Conservation (phyloP, 441 rosid genomes). For the Gossypium schwendimanii region DNA sequence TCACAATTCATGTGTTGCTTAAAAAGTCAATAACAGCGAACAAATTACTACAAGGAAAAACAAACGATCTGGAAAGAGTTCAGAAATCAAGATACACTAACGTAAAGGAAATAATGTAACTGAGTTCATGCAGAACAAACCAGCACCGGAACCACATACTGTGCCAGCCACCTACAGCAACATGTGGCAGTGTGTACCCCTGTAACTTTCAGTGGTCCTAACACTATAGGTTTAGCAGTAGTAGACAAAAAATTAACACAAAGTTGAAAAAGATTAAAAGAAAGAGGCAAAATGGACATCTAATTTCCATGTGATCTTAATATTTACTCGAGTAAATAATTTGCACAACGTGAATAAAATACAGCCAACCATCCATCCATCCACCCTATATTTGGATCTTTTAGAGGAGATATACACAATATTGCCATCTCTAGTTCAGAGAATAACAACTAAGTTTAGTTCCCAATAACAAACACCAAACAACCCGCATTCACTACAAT, state of each 20-base stretch:
- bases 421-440: not conserved
- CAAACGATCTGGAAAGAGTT: not conserved
- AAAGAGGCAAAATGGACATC: not conserved
- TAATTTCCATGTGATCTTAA: not conserved
- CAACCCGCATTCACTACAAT: conserved; percentile 8
- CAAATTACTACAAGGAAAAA: not conserved
- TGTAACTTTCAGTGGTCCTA: not conserved
- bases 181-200: not conserved
- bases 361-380: not conserved
- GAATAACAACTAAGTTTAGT: not conserved
- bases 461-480: not conserved
- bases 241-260: not conserved
- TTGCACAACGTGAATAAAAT: conserved; percentile 8
- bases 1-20: not conserved
- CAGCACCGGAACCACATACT: not conserved
- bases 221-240: not conserved
- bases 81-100: not conserved
- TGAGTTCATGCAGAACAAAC: not conserved
- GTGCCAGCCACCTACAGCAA: not conserved
- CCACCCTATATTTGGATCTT: not conserved
- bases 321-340: not conserved
- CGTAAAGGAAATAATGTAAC: not conserved
- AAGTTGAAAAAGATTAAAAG: not conserved
- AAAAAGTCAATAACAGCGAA: not conserved
- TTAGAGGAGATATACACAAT: conserved; percentile 2